These are phyloP conservation scores for Chlamydomonas sphaeroides DNA, from an alignment of 139 green algal species.

Conservation along the genomic window DNA sequence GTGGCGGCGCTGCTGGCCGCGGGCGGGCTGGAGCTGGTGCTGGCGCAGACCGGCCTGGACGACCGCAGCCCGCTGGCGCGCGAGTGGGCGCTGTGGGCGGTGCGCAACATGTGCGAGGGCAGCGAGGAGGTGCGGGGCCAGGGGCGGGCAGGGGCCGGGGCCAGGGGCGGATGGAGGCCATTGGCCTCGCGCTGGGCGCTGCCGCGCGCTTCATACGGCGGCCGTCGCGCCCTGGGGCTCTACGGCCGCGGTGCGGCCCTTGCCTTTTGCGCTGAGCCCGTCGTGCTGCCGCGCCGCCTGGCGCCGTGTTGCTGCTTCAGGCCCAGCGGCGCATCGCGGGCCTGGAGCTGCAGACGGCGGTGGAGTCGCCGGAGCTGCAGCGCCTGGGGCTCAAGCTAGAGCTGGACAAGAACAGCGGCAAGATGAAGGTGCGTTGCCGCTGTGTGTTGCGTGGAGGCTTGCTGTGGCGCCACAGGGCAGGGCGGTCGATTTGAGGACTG, in stretches of 20 bases:
- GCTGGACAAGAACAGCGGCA: conserved; percentile 71
- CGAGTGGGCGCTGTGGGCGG: conserved; percentile 91
- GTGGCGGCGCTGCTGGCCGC: conserved; percentile 35
- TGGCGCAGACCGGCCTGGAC: conserved; percentile 73
- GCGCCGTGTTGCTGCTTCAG: conserved; percentile 3
- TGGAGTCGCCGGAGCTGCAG: conserved; percentile 71
- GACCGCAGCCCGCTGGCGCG: conserved; percentile 72
- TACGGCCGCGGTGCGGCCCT: too few relatives aligned
- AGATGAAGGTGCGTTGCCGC: conserved; percentile 47
- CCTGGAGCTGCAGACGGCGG: conserved; percentile 52
- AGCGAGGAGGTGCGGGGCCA: conserved; percentile 62
- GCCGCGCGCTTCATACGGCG: too few relatives aligned
- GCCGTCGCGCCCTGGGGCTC: too few relatives aligned
- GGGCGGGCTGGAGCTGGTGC: conserved; percentile 72
- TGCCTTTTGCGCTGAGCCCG: too few relatives aligned
- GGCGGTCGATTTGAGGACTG: too few relatives aligned
- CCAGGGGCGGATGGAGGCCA: too few relatives aligned
- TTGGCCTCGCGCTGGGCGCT: too few relatives aligned
- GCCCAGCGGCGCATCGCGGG: conserved; percentile 6
- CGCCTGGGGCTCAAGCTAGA: conserved; percentile 72
- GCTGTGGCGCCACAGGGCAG: too few relatives aligned
- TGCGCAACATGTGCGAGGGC: conserved; percentile 90
- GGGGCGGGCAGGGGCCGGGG: too few relatives aligned
- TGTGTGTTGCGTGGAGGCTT: neutral
- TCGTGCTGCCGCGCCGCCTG: too few relatives aligned